Conservation (phyloP, 2,329 filamentous ascomycete genomes). For the Colletotrichum godetiae region DNA sequence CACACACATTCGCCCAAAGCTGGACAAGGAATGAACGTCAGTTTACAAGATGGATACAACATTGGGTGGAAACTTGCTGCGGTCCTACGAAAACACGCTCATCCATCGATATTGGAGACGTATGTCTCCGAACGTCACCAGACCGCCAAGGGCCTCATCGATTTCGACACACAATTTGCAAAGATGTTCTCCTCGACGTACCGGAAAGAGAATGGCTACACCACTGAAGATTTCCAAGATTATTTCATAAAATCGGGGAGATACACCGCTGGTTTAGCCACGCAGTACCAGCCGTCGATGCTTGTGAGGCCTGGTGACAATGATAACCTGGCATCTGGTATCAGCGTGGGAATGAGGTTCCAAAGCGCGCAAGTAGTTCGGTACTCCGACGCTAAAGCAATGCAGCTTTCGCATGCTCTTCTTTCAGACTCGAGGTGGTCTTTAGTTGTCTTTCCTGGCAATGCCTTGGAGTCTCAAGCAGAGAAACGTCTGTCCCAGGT, state of each 20-base stretch:
- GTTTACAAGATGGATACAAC: conserved; percentile 85
- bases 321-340: conserved; percentile 50
- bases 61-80: conserved; percentile 96
- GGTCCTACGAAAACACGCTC: conserved; percentile 84
- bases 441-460: conserved; percentile 43
- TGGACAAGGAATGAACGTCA: conserved; percentile 84
- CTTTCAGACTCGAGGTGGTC: conserved; percentile 56
- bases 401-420: conserved; percentile 64
- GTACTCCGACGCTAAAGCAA: conserved; percentile 67
- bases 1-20: conserved; percentile 83
- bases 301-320: conserved; percentile 52
- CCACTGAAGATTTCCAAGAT: conserved; percentile 62
- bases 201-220: conserved; percentile 48
- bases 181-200: conserved; percentile 79
- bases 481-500: neutral
- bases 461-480: neutral
- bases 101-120: conserved; percentile 79
- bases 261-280: conserved; percentile 71
- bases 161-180: conserved; percentile 90
- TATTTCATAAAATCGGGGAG: conserved; percentile 67
- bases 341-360: conserved; percentile 66
- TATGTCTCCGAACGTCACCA: conserved; percentile 89
- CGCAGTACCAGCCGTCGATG: conserved; percentile 62
- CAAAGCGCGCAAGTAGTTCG: conserved; percentile 69
- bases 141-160: conserved; percentile 84